Evolutionary conservation across 176 grass and related monocot species (phyloP), one percentile per base, ranked within the genome.

Genomic region (Urochloa ruziziensis): DNA sequence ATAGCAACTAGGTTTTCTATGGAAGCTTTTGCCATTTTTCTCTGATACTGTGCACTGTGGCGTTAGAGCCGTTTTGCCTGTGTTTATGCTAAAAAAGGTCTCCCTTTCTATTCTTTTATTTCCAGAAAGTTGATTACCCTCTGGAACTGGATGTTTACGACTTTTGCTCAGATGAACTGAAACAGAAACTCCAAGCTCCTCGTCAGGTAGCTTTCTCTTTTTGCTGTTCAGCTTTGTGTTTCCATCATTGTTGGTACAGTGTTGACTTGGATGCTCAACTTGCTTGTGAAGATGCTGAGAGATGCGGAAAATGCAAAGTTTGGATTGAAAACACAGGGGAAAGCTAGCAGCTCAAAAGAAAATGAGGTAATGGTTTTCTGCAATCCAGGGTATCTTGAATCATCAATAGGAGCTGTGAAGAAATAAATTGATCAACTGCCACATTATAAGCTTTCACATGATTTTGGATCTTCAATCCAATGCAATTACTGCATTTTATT

Each of bases 61-160:
- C n/a, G n/a, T n/a, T n/a, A n/a, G n/a, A 17, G 48, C 78, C 83
- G 28, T n/a, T 34, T 35, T 77, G 49, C 42, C 32, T 67, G 2
- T 46, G 18, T 80, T 15, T 42, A 60, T 53, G 16, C 64, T 46
- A 28, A 73, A 52, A 74, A 61, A 82, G n/a, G n/a, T n/a, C 24
- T 17, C 56, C 62, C 53, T 57, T 82, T 78, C 56, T 71, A 65
- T 78, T 7, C 16, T 51, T 77, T 75, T 91, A 13, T 73, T 47
- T 51, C 48, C 82, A 99, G 97, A 99, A 99, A 99, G 97, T 99
- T 66, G 91, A 91, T 83, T 99, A 96, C 71, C 97, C 97, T 37
- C 80, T 99, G 86, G 93, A 99, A 86, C 85, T 99, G 30, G 97
- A 99, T 94, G 97, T 96, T 54, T 99, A 99, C 39, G 97, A 99